Evolutionary conservation across 2,329 filamentous ascomycete genomes (phyloP).

Genomic region (Juglanconis sp.): DNA sequence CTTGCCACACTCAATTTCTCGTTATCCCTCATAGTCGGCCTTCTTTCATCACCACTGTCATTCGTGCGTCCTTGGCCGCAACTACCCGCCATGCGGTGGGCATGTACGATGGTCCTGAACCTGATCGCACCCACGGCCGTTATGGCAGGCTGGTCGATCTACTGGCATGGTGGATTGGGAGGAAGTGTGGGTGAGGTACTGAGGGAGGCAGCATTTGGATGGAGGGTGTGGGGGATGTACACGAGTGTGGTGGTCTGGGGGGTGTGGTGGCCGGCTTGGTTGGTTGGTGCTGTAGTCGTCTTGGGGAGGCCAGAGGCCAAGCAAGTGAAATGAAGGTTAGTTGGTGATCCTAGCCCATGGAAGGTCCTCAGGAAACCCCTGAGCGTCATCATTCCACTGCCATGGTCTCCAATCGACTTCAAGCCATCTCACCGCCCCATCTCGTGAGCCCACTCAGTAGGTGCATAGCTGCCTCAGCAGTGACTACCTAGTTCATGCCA

Average conservation of each 20-base stretch:
- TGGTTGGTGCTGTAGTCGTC: constrained; percentile 59
- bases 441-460: no score
- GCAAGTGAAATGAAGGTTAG: background rate
- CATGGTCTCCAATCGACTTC: no score
- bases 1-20: constrained; percentile 96
- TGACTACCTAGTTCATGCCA: no score
- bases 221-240: constrained; percentile 86
- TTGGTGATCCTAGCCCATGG: background rate
- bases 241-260: constrained; percentile 89
- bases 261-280: constrained; percentile 93
- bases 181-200: constrained; percentile 56
- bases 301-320: constrained; percentile 35
- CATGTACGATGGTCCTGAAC: constrained; percentile 52
- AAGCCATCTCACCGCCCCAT: no score
- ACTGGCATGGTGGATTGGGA: constrained; percentile 24
- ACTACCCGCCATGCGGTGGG: constrained; percentile 35
- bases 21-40: constrained; percentile 78
- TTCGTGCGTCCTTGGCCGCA: constrained; percentile 58
- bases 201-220: constrained; percentile 75
- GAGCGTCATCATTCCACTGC: no score
- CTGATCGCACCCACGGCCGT: constrained; percentile 61
- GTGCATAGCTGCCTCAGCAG: no score
- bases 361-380: background rate
- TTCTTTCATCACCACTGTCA: constrained; percentile 74
- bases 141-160: constrained; percentile 43